Conservation (phyloP, 208 protist species). For the Endotrypanum monterogeii region DNA sequence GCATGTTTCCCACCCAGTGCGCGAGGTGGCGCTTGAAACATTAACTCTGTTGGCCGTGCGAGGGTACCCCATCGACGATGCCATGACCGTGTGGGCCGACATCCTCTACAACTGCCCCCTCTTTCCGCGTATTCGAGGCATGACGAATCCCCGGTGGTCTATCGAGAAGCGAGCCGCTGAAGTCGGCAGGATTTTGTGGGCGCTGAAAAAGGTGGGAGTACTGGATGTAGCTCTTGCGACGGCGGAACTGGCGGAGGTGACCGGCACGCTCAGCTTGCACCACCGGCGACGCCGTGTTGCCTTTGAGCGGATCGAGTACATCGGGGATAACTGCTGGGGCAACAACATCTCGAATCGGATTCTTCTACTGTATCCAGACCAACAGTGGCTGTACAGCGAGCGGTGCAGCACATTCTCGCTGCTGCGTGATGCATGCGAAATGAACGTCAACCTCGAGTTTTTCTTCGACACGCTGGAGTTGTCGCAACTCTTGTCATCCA, state of each 20-base stretch:
- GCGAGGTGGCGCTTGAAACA: slow-evolving; percentile 71
- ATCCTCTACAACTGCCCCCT: slow-evolving; percentile 46
- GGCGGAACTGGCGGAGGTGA: slow-evolving; percentile 8
- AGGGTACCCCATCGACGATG: slow-evolving; percentile 77
- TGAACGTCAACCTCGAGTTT: slow-evolving; percentile 83
- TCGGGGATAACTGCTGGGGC: slow-evolving; percentile 84
- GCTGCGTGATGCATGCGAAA: slow-evolving; percentile 74
- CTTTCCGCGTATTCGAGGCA: slow-evolving; percentile 52
- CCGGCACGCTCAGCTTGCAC: background rate
- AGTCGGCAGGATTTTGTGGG: slow-evolving; percentile 39
- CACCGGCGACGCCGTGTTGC: slow-evolving; percentile 66
- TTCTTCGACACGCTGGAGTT: slow-evolving; percentile 79
- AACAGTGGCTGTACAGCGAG: slow-evolving; percentile 80
- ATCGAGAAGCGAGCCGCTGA: slow-evolving; percentile 54
- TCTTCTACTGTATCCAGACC: slow-evolving; percentile 72
- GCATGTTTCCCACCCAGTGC: slow-evolving; percentile 60
- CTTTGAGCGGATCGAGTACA: slow-evolving; percentile 86
- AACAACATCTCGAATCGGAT: slow-evolving; percentile 65
- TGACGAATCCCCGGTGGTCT: slow-evolving; percentile 44
- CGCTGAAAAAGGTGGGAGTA: slow-evolving; percentile 47
- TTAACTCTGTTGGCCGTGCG: slow-evolving; percentile 61
- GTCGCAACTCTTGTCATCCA: slow-evolving; percentile 35
- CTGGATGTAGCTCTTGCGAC: slow-evolving; percentile 60
- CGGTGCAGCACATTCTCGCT: slow-evolving; percentile 55
- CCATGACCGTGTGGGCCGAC: slow-evolving; percentile 65